Evolutionary conservation across 2,329 filamentous ascomycete species (phyloP).

Genomic region (Monosporascus cannonballus): DNA sequence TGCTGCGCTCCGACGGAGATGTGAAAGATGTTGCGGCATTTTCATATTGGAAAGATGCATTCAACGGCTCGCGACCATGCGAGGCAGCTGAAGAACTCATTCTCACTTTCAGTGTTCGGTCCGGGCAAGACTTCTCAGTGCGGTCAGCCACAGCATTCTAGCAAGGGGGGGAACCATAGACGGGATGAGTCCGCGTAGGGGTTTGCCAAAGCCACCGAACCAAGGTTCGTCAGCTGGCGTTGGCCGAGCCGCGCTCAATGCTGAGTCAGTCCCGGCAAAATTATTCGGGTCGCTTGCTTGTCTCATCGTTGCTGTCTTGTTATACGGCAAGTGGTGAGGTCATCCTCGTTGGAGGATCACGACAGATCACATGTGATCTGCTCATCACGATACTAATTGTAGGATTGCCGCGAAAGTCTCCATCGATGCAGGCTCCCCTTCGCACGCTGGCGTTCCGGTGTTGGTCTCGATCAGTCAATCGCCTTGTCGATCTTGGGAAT

Average conservation of each 20-base stretch:
- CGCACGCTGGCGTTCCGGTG: no score
- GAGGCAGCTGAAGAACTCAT: background rate
- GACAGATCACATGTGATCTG: background rate
- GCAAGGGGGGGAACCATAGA: slow-evolving; percentile 12
- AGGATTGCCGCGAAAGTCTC: no score
- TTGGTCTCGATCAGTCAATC: no score
- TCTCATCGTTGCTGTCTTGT: background rate
- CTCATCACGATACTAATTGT: no score
- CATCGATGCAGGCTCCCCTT: no score
- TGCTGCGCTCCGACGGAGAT: no score
- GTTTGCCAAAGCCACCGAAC: slow-evolving; percentile 11
- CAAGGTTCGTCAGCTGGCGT: slow-evolving; percentile 12
- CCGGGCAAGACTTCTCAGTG: slow-evolving; percentile 16
- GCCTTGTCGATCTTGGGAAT: no score
- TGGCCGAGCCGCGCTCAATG: background rate
- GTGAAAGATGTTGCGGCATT: background rate
- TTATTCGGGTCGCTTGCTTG: background rate
- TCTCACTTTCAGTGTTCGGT: background rate
- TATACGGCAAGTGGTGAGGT: background rate
- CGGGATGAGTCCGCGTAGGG: slow-evolving; percentile 17
- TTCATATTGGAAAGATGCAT: background rate
- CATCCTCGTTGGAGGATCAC: background rate
- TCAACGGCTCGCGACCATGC: background rate
- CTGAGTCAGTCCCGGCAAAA: background rate
- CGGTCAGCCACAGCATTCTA: slow-evolving; percentile 11